These are phyloP conservation scores for Lactarius hengduanensis DNA, from an alignment of 768 basidiomycete genomes.

Conservation along the genomic window DNA sequence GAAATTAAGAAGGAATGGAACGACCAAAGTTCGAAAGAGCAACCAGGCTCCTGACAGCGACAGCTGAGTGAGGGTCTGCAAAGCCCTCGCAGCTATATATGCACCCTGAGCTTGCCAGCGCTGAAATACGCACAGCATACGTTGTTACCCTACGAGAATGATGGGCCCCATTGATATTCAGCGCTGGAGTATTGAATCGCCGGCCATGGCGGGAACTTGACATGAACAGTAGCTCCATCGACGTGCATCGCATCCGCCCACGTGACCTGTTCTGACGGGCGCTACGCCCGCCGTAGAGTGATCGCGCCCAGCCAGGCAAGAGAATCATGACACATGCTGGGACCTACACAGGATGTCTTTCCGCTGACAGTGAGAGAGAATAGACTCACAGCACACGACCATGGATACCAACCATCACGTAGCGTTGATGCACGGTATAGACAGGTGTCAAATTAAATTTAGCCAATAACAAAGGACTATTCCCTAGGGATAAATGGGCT, in stretches of 20 bases:
- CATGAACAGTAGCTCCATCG: not conserved
- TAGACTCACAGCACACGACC: conserved; percentile 2
- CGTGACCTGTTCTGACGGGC: conserved; percentile 1
- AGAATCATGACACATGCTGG: not conserved
- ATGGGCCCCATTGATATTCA: not conserved
- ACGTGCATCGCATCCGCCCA: not conserved
- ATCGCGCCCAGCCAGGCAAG: not conserved
- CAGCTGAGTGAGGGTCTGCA: not conserved
- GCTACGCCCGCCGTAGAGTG: not conserved
- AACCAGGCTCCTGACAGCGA: conserved; percentile 27
- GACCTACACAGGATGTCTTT: not conserved
- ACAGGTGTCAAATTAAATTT: conserved; percentile 5
- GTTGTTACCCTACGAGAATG: conserved; percentile 1
- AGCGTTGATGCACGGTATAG: conserved; percentile 2
- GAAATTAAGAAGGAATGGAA: conserved; percentile 16
- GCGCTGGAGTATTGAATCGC: not conserved
- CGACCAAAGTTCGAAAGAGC: conserved; percentile 23
- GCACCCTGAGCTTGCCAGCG: not conserved
- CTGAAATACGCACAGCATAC: conserved; percentile 1
- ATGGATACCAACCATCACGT: conserved; percentile 13
- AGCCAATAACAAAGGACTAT: conserved; percentile 33
- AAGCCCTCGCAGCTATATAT: conserved; percentile 9
- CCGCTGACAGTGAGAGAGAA: not conserved
- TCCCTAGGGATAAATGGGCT: conserved; percentile 76
- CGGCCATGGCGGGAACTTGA: not conserved